A percentile compares a stretch with the other conserved stretches of the same genome.
Evolutionary conservation across 805 yeast species (phyloP).

Genomic region (Metschnikowia shivogae): DNA sequence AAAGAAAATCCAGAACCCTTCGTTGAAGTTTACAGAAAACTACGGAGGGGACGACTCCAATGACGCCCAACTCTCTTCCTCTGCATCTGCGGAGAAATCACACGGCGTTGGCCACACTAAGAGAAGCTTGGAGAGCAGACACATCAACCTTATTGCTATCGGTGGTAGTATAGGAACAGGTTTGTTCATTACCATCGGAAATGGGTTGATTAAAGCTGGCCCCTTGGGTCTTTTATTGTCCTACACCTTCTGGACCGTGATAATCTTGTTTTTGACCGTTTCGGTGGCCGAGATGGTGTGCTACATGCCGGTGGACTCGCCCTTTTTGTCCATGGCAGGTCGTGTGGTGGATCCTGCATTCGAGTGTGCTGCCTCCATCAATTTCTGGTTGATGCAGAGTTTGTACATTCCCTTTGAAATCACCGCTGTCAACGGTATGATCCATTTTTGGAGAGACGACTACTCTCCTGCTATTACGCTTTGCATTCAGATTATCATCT

Average conservation of each 20-base stretch:
- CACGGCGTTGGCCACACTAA: slow-evolving; percentile 10
- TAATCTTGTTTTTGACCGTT: slow-evolving; percentile 30
- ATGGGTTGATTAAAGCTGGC: slow-evolving; percentile 31
- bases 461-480: slow-evolving; percentile 47
- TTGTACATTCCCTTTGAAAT: slow-evolving; percentile 27
- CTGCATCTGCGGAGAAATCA: neutral
- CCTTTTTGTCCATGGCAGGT: slow-evolving; percentile 36
- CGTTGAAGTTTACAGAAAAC: slow-evolving; percentile 6
- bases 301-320: slow-evolving; percentile 33
- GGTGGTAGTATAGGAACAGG: slow-evolving; percentile 41
- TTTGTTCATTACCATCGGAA: slow-evolving; percentile 34
- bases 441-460: slow-evolving; percentile 50
- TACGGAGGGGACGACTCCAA: slow-evolving; percentile 9
- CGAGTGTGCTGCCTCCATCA: slow-evolving; percentile 32
- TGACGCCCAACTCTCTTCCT: slow-evolving; percentile 8
- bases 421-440: slow-evolving; percentile 45
- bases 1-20: slow-evolving; percentile 6
- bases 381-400: slow-evolving; percentile 42
- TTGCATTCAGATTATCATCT: slow-evolving; percentile 39
- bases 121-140: slow-evolving; percentile 24
- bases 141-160: slow-evolving; percentile 37
- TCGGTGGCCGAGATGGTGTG: slow-evolving; percentile 38
- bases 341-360: slow-evolving; percentile 36
- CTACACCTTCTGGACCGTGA: slow-evolving; percentile 28
- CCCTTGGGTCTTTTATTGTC: slow-evolving; percentile 32